Conservation (phyloP, 1,284 basidiomycete genomes). For the Rhodotorula sp. region DNA sequence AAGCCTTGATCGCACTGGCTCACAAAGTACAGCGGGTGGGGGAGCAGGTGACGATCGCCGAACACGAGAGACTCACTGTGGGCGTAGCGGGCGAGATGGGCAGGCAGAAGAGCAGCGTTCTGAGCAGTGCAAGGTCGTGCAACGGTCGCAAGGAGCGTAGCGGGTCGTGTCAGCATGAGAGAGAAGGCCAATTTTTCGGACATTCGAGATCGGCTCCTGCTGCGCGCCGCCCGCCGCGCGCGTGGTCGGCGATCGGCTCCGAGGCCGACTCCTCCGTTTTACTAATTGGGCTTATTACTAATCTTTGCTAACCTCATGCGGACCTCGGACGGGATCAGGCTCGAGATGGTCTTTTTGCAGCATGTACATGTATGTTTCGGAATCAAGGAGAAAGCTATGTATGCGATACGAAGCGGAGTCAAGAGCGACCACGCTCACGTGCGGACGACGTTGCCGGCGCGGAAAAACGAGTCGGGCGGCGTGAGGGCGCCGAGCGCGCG, state of each 20-base stretch:
- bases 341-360: neutral
- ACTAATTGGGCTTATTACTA: neutral
- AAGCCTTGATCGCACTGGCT: no score
- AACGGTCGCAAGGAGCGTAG: neutral
- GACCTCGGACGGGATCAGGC: neutral
- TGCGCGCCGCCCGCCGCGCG: no score
- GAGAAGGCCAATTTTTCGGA: neutral
- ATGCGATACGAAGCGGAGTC: neutral
- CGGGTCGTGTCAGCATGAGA: neutral
- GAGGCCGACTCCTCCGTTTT: neutral
- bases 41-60: no score
- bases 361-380: neutral
- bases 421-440: neutral
- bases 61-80: neutral
- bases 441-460: constrained; percentile 8
- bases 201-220: neutral
- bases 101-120: neutral
- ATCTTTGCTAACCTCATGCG: neutral
- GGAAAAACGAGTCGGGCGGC: constrained; percentile 83
- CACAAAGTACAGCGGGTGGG: no score
- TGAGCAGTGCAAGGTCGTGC: neutral
- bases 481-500: constrained; percentile 90
- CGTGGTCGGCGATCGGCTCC: neutral
- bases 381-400: no score
- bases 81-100: neutral